Conservation (phyloP, 768 basidiomycete species). For the Dentipellis sp. region DNA sequence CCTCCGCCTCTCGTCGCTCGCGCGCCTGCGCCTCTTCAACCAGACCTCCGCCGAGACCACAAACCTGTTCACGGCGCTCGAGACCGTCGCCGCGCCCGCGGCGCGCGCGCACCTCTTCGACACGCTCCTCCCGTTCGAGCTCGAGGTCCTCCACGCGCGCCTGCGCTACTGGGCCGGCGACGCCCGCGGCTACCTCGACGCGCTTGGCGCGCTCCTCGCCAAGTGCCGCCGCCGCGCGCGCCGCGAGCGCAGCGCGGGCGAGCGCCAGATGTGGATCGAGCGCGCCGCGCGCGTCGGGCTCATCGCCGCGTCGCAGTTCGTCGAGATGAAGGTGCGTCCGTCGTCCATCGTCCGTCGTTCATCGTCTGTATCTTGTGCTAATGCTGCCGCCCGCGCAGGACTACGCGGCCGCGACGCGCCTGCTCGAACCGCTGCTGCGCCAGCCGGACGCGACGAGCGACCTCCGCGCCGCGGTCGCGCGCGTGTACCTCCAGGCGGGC, state of each 20-base stretch:
- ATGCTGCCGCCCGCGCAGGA: constrained; percentile 34
- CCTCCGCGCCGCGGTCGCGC: constrained; percentile 59
- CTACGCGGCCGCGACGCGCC: constrained; percentile 51
- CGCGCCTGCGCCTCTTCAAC: constrained; percentile 77
- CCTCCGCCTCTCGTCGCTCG: constrained; percentile 68
- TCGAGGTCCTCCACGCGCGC: constrained; percentile 61
- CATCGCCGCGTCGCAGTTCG: constrained; percentile 72
- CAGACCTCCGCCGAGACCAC: constrained; percentile 80
- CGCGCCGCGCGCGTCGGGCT: constrained; percentile 65
- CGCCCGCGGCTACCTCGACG: constrained; percentile 71
- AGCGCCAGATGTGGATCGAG: constrained; percentile 67
- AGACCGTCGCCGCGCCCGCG: constrained; percentile 42
- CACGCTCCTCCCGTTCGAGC: constrained; percentile 44
- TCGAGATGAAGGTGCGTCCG: constrained; percentile 69
- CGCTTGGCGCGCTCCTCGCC: constrained; percentile 49
- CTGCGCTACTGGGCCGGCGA: constrained; percentile 79
- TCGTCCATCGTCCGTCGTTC: neutral
- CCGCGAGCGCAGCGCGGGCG: constrained; percentile 26
- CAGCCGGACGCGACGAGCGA: constrained; percentile 34
- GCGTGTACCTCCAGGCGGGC: constrained; percentile 70
- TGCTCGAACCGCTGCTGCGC: constrained; percentile 59
- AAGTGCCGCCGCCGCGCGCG: constrained; percentile 41
- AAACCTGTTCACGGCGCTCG: constrained; percentile 67
- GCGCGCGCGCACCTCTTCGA: constrained; percentile 54
- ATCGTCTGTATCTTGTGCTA: neutral